Evolutionary conservation across 495 filamentous ascomycete genomes (phyloP).

Genomic region (Bryoglossum gracile): DNA sequence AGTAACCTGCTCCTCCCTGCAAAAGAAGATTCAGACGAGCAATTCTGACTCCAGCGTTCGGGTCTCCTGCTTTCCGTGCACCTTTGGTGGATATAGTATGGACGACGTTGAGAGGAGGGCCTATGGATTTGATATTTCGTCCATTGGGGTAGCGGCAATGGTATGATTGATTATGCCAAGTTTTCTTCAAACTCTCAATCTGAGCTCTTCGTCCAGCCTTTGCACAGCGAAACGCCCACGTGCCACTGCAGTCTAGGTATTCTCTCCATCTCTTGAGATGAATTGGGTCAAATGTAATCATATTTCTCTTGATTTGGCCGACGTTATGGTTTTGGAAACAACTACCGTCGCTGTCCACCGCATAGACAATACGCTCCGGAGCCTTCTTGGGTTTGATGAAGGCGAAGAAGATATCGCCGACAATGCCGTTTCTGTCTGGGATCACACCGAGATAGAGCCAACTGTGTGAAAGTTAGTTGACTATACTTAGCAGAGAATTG

Average conservation of each 20-base stretch:
- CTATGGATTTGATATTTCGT: not conserved
- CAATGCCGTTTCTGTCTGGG: not conserved
- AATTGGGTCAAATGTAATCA: slow-evolving; percentile 7
- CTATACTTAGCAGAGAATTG: too few relatives aligned
- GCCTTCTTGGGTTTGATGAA: not conserved
- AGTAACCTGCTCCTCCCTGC: not conserved
- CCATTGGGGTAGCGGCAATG: slow-evolving; percentile 7
- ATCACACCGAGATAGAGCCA: slow-evolving; percentile 9
- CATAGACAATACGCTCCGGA: slow-evolving; percentile 1
- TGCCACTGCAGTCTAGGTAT: not conserved
- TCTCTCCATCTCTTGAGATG: not conserved
- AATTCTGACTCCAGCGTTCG: not conserved
- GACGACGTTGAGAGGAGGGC: slow-evolving; percentile 5
- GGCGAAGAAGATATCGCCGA: slow-evolving; percentile 6
- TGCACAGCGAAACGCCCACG: not conserved
- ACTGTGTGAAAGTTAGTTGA: too few relatives aligned
- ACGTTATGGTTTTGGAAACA: not conserved
- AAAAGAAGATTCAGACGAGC: not conserved
- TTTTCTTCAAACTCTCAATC: not conserved
- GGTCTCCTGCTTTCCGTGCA: not conserved
- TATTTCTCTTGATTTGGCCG: slow-evolving; percentile 3
- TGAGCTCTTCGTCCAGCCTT: not conserved
- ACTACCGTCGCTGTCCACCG: not conserved
- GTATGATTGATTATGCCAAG: not conserved
- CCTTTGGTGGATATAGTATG: not conserved